phyloP scores from a whole-genome alignment of 495 filamentous ascomycete genomes.

The Staphylotrichum tortipilum region DNA sequence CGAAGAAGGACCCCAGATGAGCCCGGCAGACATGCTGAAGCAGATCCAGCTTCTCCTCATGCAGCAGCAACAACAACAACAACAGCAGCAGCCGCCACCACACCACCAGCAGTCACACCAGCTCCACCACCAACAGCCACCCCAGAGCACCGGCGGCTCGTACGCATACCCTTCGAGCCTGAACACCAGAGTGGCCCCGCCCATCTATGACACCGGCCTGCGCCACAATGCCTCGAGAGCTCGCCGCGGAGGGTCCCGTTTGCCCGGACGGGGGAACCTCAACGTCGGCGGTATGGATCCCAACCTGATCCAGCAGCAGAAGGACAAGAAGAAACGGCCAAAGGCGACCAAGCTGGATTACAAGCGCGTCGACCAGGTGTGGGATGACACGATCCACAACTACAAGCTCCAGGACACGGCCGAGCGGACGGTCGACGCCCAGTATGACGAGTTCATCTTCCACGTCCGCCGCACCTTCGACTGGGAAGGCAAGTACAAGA shows the following conservation, averaged over 20 bases:
- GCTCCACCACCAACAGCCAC: no score
- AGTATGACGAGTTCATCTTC: conserved; percentile 82
- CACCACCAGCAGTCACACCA: no score
- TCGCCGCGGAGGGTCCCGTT: conserved; percentile 4
- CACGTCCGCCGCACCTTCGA: conserved; percentile 78
- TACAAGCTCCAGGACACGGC: conserved; percentile 77
- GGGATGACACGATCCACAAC: conserved; percentile 70
- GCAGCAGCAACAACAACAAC: conserved; percentile 15
- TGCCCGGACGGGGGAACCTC: conserved; percentile 4
- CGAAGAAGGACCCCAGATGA: conserved; percentile 8
- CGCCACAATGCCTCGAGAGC: conserved; percentile 1
- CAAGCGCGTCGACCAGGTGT: conserved; percentile 81
- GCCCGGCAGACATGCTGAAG: conserved; percentile 15
- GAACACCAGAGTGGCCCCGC: conserved; percentile 4
- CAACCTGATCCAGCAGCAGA: conserved; percentile 31
- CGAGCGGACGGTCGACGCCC: conserved; percentile 59
- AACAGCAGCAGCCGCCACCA: conserved; percentile 17
- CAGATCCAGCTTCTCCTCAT: conserved; percentile 23
- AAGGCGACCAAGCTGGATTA: conserved; percentile 60
- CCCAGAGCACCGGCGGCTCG: conserved; percentile 16
- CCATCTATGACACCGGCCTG: conserved; percentile 7
- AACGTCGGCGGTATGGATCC: conserved; percentile 13
- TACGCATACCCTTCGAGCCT: conserved; percentile 6
- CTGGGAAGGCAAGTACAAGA: conserved; percentile 77
- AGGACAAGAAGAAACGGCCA: conserved; percentile 43